Conservation (phyloP, 2,329 filamentous ascomycete genomes). For the Nannizzia gypsea region DNA sequence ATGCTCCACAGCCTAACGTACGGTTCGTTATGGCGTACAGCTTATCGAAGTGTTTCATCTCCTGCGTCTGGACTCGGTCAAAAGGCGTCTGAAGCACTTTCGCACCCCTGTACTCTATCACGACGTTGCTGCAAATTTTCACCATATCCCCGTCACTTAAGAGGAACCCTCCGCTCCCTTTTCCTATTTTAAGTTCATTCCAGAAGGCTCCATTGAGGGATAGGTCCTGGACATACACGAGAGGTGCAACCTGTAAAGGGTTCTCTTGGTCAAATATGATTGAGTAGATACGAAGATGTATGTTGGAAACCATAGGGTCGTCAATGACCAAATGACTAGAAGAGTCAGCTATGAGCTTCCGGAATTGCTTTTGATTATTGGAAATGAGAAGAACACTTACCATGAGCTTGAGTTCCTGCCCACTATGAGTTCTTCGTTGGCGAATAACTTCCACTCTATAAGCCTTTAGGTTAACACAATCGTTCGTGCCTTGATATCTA, state of each 20-base stretch:
- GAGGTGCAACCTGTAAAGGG: constrained; percentile 25
- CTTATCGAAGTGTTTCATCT: constrained; percentile 27
- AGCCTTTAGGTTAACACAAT: background rate
- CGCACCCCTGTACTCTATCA: constrained; percentile 8
- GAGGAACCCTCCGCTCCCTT: constrained; percentile 9
- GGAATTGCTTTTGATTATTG: background rate
- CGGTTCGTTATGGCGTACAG: constrained; percentile 29
- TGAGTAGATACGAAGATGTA: constrained; percentile 34
- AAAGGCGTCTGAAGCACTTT: background rate
- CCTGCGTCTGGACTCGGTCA: constrained; percentile 22
- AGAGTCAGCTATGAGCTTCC: background rate
- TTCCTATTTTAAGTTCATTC: constrained; percentile 20
- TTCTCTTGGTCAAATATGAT: constrained; percentile 32
- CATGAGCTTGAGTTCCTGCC: constrained; percentile 13
- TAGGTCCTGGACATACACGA: constrained; percentile 35
- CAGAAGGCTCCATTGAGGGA: constrained; percentile 33
- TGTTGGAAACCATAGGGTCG: constrained; percentile 29
- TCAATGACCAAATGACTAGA: constrained; percentile 21
- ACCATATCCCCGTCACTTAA: constrained; percentile 23
- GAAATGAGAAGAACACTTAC: constrained; percentile 5
- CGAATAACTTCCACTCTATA: constrained; percentile 11
- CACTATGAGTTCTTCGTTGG: constrained; percentile 12
- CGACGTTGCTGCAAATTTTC: constrained; percentile 3
- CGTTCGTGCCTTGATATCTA: background rate
- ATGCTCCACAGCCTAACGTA: constrained; percentile 33